Conservation (phyloP, 2,329 filamentous ascomycete species). For the Pestalotiopsis sp. region DNA sequence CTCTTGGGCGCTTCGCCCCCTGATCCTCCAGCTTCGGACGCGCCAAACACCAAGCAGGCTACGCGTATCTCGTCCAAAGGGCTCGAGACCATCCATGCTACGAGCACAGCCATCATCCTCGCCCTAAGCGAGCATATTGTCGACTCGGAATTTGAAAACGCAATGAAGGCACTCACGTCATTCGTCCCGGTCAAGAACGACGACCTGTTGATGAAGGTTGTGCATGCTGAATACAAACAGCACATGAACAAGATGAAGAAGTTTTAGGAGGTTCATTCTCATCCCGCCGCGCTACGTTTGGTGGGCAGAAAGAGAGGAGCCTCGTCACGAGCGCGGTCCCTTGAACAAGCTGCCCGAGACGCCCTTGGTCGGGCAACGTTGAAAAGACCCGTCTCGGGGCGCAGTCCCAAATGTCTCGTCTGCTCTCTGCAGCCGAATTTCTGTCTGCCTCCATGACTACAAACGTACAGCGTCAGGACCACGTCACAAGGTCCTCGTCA, state of each 20-base stretch:
- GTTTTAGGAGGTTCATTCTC: conserved; percentile 28
- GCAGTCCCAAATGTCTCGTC: not conserved
- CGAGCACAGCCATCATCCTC: conserved; percentile 86
- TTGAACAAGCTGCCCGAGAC: not conserved
- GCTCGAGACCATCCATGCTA: conserved; percentile 87
- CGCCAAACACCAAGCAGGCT: not conserved
- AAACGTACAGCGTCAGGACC: not conserved
- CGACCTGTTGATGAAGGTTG: conserved; percentile 88
- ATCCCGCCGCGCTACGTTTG: not conserved
- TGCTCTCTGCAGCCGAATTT: not conserved
- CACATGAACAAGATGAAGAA: conserved; percentile 51
- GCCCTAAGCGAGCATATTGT: conserved; percentile 86
- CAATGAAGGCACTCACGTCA: conserved; percentile 94
- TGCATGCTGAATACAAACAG: conserved; percentile 82
- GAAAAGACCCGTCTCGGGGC: not conserved
- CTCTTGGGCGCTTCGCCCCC: conserved; percentile 78
- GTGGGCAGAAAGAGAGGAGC: not conserved
- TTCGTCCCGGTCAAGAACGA: conserved; percentile 95
- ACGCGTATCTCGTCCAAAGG: conserved; percentile 56
- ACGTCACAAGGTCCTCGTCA: not conserved
- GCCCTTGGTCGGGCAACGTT: not conserved
- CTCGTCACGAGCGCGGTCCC: not conserved
- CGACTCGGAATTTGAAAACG: conserved; percentile 94
- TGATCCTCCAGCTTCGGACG: conserved; percentile 19
- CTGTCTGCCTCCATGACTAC: not conserved